These are phyloP conservation scores for Zelonia costaricensis DNA, from an alignment of 208 protist genomes.

Conservation along the genomic window DNA sequence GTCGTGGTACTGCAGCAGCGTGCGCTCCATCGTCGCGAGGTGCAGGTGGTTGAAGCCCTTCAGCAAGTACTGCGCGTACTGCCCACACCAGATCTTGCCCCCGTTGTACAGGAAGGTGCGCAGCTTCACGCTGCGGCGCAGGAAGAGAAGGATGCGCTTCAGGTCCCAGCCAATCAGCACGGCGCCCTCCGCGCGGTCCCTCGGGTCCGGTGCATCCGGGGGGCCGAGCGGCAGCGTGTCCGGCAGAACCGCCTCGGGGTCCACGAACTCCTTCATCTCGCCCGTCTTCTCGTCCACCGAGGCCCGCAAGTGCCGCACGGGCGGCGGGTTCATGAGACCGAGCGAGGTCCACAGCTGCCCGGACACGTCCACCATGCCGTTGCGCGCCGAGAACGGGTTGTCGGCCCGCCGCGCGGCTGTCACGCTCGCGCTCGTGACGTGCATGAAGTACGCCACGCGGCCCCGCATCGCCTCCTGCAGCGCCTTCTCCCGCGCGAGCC, in stretches of 20 bases:
- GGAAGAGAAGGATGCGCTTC: constrained; percentile 84
- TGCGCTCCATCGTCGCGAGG: constrained; percentile 84
- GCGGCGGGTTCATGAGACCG: constrained; percentile 44
- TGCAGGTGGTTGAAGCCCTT: constrained; percentile 85
- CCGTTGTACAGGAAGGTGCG: constrained; percentile 76
- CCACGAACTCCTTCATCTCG: constrained; percentile 54
- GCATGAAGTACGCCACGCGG: constrained; percentile 65
- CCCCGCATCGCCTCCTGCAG: constrained; percentile 48
- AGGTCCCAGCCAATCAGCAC: constrained; percentile 87
- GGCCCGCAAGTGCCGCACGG: constrained; percentile 40
- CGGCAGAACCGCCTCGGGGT: constrained; percentile 64
- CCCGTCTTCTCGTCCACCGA: constrained; percentile 33
- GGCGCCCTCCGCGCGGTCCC: constrained; percentile 50
- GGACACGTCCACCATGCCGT: constrained; percentile 76
- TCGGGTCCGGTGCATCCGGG: constrained; percentile 30
- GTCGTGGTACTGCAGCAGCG: constrained; percentile 85
- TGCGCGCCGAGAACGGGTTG: constrained; percentile 83
- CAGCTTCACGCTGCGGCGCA: constrained; percentile 63
- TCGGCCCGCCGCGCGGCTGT: constrained; percentile 85
- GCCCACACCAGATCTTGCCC: constrained; percentile 87
- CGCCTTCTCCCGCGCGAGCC: constrained; percentile 57
- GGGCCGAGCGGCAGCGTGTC: constrained; percentile 48
- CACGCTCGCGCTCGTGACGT: constrained; percentile 70
- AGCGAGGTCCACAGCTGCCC: constrained; percentile 80
- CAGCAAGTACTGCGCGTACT: constrained; percentile 93